Evolutionary conservation across 2,329 filamentous ascomycete species (phyloP), one percentile per base, ranked within the genome.

Genomic region (Talaromyces pinophilus): DNA sequence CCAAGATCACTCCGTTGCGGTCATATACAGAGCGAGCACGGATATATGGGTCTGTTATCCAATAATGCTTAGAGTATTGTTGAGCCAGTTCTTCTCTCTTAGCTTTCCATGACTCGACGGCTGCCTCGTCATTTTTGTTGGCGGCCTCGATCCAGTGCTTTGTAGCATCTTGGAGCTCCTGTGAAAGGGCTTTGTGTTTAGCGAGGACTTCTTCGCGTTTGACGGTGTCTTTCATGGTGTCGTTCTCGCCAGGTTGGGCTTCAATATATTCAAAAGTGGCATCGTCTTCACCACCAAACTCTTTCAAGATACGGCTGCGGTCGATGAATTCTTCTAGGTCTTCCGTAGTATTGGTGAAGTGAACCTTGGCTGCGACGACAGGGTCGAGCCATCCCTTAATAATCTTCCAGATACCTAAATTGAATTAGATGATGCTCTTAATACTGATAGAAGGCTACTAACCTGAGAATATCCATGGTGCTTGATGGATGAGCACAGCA

Each of bases 401-500:
- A 70, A 99, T 92, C 76, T 88, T 93, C 95, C 94, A 98, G 70
- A 98, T 92, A n/a, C 92, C 91, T 91, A 50, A 25, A 19, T 28
- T 19, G 22, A 44, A 35, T 67, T 69, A 69, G 52, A 2, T 11
- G 17, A 22, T 38, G 50, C 13, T 19, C 17, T 59, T 15, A 28
- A 17, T 3, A 25, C 1, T 5, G 7, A 38, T 17, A 52, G 10
- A 67, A 38, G 28, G 42, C 22, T 25, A 79, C 83, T 64, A 79
- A 90, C 92, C 90, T 83, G 96, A 93, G 82, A 99, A 99, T 55
- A 99, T 83, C 95, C 95, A 99, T 3, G 95, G 95, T 0, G 95
- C 89, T 78, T 97, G 97, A 83, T 99, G 95, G 44, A 99, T 92
- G 55, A 98, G 86, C 2, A 98, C 92, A 1, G 90, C 86, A 33